Conservation (phyloP, 495 filamentous ascomycete species). For the Podospora fimiseda region DNA sequence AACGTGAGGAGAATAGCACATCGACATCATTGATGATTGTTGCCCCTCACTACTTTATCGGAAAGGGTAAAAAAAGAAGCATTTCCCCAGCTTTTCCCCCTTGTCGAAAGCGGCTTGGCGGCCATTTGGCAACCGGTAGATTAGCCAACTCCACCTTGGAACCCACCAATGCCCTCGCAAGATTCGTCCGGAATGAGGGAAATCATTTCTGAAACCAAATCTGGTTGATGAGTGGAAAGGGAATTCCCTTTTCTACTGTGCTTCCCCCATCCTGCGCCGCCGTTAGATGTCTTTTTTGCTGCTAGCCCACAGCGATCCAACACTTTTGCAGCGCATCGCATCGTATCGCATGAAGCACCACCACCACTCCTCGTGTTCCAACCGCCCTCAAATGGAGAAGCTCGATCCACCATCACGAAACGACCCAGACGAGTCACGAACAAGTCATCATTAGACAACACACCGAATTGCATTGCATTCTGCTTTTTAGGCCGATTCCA, state of each 20-base stretch:
- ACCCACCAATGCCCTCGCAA: neutral
- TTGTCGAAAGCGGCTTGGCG: neutral
- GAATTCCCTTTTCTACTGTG: neutral
- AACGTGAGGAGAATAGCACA: neutral
- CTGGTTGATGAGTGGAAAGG: neutral
- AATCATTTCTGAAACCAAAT: slow-evolving; percentile 4
- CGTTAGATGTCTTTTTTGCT: no score
- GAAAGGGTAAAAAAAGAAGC: slow-evolving; percentile 2
- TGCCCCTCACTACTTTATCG: neutral
- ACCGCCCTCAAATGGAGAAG: slow-evolving; percentile 9
- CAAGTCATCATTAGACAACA: neutral
- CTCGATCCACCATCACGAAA: neutral
- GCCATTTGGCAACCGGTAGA: slow-evolving; percentile 1
- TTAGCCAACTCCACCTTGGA: neutral
- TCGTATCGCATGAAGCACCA: slow-evolving; percentile 1
- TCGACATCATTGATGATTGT: no score
- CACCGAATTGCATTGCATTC: neutral
- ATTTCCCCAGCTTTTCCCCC: slow-evolving; percentile 7
- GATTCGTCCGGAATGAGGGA: neutral
- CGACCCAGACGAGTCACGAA: slow-evolving; percentile 1
- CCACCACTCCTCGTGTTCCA: neutral
- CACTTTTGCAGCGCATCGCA: neutral
- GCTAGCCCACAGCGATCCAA: neutral
- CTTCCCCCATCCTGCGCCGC: neutral
- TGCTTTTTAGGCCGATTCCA: neutral